Percentiles rank a stretch among this genome's conserved stretches.
These are phyloP conservation scores for Penicillium subrubescens DNA, from an alignment of 495 filamentous ascomycete genomes.

Conservation along the genomic window DNA sequence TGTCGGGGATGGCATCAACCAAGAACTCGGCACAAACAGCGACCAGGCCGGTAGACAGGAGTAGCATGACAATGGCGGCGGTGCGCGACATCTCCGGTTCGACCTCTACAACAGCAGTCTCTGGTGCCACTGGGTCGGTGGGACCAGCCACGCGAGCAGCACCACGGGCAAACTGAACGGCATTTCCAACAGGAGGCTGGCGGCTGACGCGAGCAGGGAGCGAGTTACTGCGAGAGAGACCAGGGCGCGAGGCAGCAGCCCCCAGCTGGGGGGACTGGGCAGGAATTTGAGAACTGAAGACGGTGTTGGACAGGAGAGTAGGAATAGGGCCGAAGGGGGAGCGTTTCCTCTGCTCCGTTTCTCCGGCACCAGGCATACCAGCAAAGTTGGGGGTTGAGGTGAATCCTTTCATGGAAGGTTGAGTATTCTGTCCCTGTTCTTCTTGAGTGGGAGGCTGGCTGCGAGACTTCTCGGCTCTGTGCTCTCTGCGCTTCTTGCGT, in stretches of 20 bases:
- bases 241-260: slow-evolving; percentile 44
- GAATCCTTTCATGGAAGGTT: slow-evolving; percentile 18
- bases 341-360: slow-evolving; percentile 30
- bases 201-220: slow-evolving; percentile 71
- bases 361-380: slow-evolving; percentile 11
- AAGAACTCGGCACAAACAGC: slow-evolving; percentile 88
- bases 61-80: slow-evolving; percentile 70
- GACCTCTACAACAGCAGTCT: slow-evolving; percentile 43
- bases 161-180: slow-evolving; percentile 43
- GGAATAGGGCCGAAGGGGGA: slow-evolving; percentile 56
- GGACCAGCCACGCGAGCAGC: slow-evolving; percentile 35
- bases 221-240: slow-evolving; percentile 76
- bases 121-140: slow-evolving; percentile 24
- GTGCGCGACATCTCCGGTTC: slow-evolving; percentile 70
- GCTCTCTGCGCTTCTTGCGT: slow-evolving; percentile 36
- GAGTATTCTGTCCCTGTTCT: background rate
- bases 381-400: slow-evolving; percentile 20
- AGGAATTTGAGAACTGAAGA: slow-evolving; percentile 55
- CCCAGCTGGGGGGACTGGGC: slow-evolving; percentile 40
- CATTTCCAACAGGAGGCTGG: slow-evolving; percentile 40
- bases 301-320: slow-evolving; percentile 63
- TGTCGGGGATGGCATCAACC: slow-evolving; percentile 74
- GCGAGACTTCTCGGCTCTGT: slow-evolving; percentile 13
- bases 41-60: slow-evolving; percentile 77
- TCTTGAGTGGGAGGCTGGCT: background rate